Evolutionary conservation across 1,284 basidiomycete genomes (phyloP), one percentile per base, ranked within the genome.

Genomic region (Tylopilus sp.): DNA sequence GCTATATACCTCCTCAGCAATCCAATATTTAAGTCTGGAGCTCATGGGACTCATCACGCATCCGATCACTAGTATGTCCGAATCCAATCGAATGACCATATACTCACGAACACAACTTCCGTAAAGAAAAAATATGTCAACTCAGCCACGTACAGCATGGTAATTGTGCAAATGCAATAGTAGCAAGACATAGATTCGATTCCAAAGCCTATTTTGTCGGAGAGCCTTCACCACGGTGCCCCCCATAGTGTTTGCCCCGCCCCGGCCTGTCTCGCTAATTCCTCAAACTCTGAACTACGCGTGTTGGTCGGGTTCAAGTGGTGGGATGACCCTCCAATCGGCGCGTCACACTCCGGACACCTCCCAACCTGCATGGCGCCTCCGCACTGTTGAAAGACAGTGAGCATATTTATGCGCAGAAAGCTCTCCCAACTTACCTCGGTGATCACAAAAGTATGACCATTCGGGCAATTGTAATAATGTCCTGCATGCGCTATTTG

Each of bases 301-400:
- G 74, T 77, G 70, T 91, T 91, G 18, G 79, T 77, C 0, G 63
- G 4, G 72, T 84, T 59, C 53, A 89, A 69, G 22, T 3, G 66
- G 65, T 90, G 87, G 41, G 55, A 13, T 0, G 63, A 64, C 6
- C 89, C 89, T 41, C 89, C 89, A 62, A 90, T 85, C 0, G 60
- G 57, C 8, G 78, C 85, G 18, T 81, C 80, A 69, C 89, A 91
- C 70, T 91, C 89, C 0, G 84, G 83, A 65, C 89, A 90, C 7
- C 26, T 68, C 6, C 82, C 72, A 4, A 52, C 67, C 65, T 85
- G 24, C 79, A 80, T 83, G 1, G 87, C 87, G 8, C 87, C 87
- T 54, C 88, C 87, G 62, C 88, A 88, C 86, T 90, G 44, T 39
- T 53, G 53, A 9, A 16, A 61, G 58, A 60, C 24, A 10, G 29